A percentile compares a stretch with the other conserved stretches of the same genome.
Evolutionary conservation across 2,329 filamentous ascomycete genomes (phyloP).

Genomic region (Diaporthe citri): DNA sequence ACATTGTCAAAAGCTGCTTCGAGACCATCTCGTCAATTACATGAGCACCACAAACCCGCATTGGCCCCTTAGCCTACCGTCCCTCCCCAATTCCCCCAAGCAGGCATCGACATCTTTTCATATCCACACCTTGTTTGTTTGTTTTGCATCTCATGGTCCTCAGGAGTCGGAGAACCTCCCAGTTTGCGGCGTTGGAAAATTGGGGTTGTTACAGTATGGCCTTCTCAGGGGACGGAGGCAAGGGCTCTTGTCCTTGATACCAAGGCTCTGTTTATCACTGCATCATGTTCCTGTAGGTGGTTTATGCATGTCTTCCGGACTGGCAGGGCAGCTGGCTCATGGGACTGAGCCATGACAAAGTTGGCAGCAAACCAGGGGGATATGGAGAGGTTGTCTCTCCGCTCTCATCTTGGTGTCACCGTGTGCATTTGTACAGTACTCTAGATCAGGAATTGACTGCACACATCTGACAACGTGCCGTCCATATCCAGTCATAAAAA

Average conservation of each 20-base stretch:
- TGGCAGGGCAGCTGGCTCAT: neutral
- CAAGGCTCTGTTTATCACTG: neutral
- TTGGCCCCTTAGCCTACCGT: neutral
- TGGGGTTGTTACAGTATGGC: neutral
- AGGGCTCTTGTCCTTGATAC: neutral
- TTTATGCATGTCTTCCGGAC: neutral
- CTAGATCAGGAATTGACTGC: neutral
- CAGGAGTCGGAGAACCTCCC: neutral
- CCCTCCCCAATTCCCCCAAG: neutral
- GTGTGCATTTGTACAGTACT: neutral
- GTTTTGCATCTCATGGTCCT: neutral
- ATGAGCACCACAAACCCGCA: neutral
- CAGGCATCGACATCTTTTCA: neutral
- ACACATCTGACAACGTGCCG: neutral
- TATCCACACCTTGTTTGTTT: neutral
- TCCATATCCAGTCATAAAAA: neutral
- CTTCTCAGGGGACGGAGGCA: neutral
- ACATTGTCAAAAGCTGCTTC: neutral
- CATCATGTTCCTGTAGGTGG: neutral
- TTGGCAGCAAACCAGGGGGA: neutral
- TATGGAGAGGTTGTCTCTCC: neutral
- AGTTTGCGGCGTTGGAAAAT: slow-evolving; percentile 14
- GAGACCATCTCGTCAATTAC: neutral
- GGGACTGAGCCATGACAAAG: neutral
- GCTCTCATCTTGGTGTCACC: neutral